Base-by-base conservation (phyloP, 2,329 filamentous ascomycete species). In the Dothidotthia symphoricarpi region DNA sequence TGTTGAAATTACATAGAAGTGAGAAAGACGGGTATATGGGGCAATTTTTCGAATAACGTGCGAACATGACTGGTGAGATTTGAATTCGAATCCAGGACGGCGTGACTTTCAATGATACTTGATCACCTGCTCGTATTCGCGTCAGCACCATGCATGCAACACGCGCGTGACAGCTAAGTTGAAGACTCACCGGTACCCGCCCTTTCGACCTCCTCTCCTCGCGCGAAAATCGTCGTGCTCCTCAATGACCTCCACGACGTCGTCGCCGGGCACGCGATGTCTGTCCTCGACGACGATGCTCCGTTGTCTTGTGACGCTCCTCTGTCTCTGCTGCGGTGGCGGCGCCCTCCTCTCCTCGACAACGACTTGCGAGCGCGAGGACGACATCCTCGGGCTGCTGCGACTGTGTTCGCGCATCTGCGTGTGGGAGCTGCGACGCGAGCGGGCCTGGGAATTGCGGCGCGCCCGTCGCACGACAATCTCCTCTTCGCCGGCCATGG, bases 231-330 rank as follows among this genome's bases (percentile, higher is more conserved):
- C 63, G 4, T 72, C 19, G 37, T 75, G 69, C 59, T 80, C 77
- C 59, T 81, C 78, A 41, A 77, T 72, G 7, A 81, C 77, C 59
- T 80, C 75, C 2, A 80, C 72, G n/a, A 78, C 66, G 59, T 79
- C 75, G 32, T 77, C 75, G 27, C 70, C 67, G 28, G 69, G 69
- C 12, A 75, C 72, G 42, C 68, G 63, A 31, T 49, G 42, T 17
- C 59, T 43, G 29, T 73, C 69, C 31, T 75, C 71, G 6, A 75
- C 69, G 16, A 75, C 56, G 26, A 75, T 61, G 41, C 64, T 64
- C 19, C 19, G 5, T 9, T 22, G 19, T 5, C 19, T 5, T 5
- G 19, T 22, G 19, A 22, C 19, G 19, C 19, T 22, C 34, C 63
- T 55, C 11, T 61, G 40, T 28, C 64, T 41, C 30, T 19, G 31